Evolutionary conservation across 306 rosid species (phyloP), one percentile per base, ranked within the genome.

Genomic region (Abrus pulchellus): DNA sequence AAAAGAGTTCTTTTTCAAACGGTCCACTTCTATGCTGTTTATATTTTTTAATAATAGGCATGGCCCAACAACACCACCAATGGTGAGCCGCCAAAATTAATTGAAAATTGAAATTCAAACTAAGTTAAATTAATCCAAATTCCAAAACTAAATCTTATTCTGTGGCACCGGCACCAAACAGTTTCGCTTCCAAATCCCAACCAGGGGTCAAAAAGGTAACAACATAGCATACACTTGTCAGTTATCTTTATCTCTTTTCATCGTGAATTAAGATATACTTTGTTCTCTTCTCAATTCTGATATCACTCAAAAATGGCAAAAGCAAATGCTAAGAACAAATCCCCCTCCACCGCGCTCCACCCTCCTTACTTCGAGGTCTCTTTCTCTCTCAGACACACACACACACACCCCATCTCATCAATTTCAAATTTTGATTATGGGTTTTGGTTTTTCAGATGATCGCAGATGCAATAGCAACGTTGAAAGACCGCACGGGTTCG

Each of bases 401-500:
- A 53, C 1, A 7, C 41, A 5, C 7, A 2, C 5, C 45, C 7
- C 12, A 5, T 1, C 10, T 43, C n/a, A 48, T 41, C 8, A 1
- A 7, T 65, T 38, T 12, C 1, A 4, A 3, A 44, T 11, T 28
- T 7, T 2, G n/a, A 10, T 3, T 1, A 30, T 27, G 40, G 3
- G 27, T 2, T 72, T 36, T 50, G 4, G 1, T 14, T 27, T 76
- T 50, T 27, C 80, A 83, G 86, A 78, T 83, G 86, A 78, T 83
- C 3, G 47, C 57, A 1, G 86, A 83, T 8, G 86, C 83, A 7
- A 71, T 83, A 32, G 14, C 86, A 1, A 44, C 83, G 11, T 44
- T 83, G 86, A 77, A 71, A 7, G 86, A 83, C 4, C 68, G 86
- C 63, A 63, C 62, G 7, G 86, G 86, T 12, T 83, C 86, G 4